Percentiles rank a stretch among this genome's conserved stretches.
Conservation (phyloP, 2,329 filamentous ascomycete genomes). For the Pseudogymnoascus sp. region DNA sequence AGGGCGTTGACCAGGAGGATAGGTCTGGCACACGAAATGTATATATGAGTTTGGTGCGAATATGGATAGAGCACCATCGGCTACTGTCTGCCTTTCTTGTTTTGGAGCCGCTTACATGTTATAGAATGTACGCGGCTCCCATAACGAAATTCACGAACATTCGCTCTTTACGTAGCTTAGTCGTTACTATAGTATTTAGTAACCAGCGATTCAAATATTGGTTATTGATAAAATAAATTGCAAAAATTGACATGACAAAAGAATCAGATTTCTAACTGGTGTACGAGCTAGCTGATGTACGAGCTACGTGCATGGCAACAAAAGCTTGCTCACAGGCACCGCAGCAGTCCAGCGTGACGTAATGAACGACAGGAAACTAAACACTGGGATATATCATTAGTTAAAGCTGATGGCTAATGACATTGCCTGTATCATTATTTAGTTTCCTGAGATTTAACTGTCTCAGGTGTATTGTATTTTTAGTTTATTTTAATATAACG, state of each 20-base stretch:
- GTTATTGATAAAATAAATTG: not conserved
- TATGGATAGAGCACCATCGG: not conserved
- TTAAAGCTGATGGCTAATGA: not conserved
- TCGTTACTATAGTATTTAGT: not conserved
- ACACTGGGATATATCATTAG: not conserved
- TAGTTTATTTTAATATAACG: too few species aligned
- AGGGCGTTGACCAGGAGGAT: not conserved
- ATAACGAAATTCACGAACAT: not conserved
- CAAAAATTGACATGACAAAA: not conserved
- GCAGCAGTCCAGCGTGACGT: not conserved
- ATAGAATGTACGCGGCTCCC: not conserved
- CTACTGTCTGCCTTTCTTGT: not conserved
- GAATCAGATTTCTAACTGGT: not conserved
- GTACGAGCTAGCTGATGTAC: not conserved
- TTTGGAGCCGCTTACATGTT: not conserved
- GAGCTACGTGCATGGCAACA: too few species aligned
- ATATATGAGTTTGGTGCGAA: not conserved
- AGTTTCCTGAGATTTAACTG: not conserved
- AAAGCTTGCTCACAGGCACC: not conserved
- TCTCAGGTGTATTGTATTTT: not conserved
- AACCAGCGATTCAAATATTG: not conserved
- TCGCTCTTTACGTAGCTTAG: not conserved
- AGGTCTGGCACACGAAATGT: not conserved
- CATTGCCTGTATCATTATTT: not conserved
- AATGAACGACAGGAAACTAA: not conserved